Evolutionary conservation across 495 filamentous ascomycete genomes (phyloP).

Genomic region (Parachaetomium inaequale): DNA sequence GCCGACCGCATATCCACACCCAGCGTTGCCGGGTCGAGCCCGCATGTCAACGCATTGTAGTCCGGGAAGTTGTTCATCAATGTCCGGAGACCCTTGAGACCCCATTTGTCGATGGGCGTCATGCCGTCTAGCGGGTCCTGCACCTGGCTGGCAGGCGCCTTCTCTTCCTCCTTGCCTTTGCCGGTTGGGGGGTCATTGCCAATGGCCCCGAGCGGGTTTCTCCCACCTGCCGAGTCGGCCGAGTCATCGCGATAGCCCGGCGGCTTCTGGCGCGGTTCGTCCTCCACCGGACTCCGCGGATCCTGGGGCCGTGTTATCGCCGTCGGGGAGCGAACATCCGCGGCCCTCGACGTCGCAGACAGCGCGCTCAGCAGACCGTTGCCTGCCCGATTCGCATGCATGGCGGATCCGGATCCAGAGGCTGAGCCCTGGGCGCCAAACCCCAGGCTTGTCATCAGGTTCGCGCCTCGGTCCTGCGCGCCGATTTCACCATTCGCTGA

Average conservation of each 20-base stretch:
- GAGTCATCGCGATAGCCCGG: conserved; percentile 43
- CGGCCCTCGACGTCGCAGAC: conserved; percentile 47
- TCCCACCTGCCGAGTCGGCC: conserved; percentile 32
- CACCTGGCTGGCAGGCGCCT: conserved; percentile 32
- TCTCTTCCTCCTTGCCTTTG: conserved; percentile 44
- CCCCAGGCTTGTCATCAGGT: conserved; percentile 61
- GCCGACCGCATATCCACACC: conserved; percentile 75
- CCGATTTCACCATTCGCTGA: conserved; percentile 66
- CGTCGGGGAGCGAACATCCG: conserved; percentile 42
- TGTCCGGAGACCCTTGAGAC: conserved; percentile 71
- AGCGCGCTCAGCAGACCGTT: conserved; percentile 59
- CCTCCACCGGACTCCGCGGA: conserved; percentile 37
- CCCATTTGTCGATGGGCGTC: conserved; percentile 75
- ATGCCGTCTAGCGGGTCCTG: conserved; percentile 67
- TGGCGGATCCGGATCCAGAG: conserved; percentile 29
- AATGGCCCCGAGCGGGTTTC: conserved; percentile 47
- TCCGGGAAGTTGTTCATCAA: conserved; percentile 78
- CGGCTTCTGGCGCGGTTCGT: conserved; percentile 43
- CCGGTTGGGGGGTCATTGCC: conserved; percentile 40
- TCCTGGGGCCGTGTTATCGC: conserved; percentile 40
- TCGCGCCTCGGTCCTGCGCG: conserved; percentile 60
- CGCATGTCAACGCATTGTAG: conserved; percentile 68
- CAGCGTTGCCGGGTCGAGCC: conserved; percentile 71
- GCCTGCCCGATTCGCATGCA: conserved; percentile 36
- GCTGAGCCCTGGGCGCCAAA: conserved; percentile 51